These are phyloP conservation scores for Tulasnella sp. DNA, from an alignment of 768 basidiomycete genomes.

Conservation along the genomic window DNA sequence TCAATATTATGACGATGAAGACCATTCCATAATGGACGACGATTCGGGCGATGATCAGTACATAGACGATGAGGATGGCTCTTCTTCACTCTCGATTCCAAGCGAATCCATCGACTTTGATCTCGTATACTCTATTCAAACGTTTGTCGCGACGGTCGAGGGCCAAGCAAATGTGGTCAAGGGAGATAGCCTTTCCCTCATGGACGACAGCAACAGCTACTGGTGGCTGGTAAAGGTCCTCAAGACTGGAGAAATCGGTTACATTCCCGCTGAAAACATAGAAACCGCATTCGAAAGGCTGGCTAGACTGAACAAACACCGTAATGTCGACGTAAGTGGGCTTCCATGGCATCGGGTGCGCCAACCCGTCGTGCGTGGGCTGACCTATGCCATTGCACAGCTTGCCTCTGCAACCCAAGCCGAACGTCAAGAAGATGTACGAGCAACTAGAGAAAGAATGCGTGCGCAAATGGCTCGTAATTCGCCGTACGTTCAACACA, in stretches of 20 bases:
- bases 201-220: constrained; percentile 99
- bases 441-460: constrained; percentile 58
- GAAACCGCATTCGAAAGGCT: constrained; percentile 97
- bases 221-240: constrained; percentile 99
- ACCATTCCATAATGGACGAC: constrained; percentile 83
- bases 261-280: constrained; percentile 99
- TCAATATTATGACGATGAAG: constrained; percentile 54
- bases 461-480: constrained; percentile 44
- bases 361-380: constrained; percentile 9
- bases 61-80: constrained; percentile 68
- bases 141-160: constrained; percentile 96
- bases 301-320: constrained; percentile 93
- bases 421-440: constrained; percentile 62
- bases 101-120: constrained; percentile 94
- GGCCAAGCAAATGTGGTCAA: constrained; percentile 99
- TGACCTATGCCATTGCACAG: constrained; percentile 45
- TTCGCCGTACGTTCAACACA: constrained; percentile 37
- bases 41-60: constrained; percentile 66
- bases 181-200: constrained; percentile 92
- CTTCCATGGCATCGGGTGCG: neutral
- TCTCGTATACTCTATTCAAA: constrained; percentile 90
- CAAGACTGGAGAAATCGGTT: constrained; percentile 98
- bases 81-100: constrained; percentile 82
- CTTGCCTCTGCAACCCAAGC: constrained; percentile 74
- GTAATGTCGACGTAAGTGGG: constrained; percentile 87